phyloP scores from a whole-genome alignment of 306 rosid genomes.

The Vigna mungo region DNA sequence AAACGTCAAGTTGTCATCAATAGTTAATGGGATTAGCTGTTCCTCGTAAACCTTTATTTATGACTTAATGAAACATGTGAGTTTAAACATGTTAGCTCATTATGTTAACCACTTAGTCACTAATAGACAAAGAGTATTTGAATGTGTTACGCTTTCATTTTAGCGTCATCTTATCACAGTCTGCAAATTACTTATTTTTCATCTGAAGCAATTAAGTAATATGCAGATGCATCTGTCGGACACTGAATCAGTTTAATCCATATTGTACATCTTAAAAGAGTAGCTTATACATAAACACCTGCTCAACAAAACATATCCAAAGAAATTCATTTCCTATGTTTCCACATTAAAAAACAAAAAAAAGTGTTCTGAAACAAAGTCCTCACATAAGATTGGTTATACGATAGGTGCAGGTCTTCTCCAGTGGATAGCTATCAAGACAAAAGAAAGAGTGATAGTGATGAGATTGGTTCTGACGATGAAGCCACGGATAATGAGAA shows the following conservation, averaged over 20 bases:
- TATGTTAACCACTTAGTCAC: conserved; percentile 6
- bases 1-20: background rate
- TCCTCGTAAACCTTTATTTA: conserved; percentile 1
- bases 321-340: background rate
- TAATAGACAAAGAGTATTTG: background rate
- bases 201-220: background rate
- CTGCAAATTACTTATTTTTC: conserved; percentile 3
- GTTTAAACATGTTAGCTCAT: background rate
- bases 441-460: conserved; percentile 43
- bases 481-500: conserved; percentile 53
- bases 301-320: background rate
- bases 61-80: conserved; percentile 14
- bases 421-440: conserved; percentile 48
- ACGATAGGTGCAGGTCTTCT: conserved; percentile 55
- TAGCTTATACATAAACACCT: background rate
- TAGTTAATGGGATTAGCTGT: background rate
- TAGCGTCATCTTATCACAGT: background rate
- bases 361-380: conserved; percentile 4
- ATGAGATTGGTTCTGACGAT: conserved; percentile 45
- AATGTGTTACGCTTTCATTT: background rate
- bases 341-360: too few relatives aligned
- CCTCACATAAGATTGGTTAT: conserved; percentile 10
- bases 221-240: background rate
- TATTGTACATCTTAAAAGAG: background rate
- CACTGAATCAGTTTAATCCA: background rate